phyloP scores from a whole-genome alignment of 345 rosid genomes.

The Capsella bursapastoris region DNA sequence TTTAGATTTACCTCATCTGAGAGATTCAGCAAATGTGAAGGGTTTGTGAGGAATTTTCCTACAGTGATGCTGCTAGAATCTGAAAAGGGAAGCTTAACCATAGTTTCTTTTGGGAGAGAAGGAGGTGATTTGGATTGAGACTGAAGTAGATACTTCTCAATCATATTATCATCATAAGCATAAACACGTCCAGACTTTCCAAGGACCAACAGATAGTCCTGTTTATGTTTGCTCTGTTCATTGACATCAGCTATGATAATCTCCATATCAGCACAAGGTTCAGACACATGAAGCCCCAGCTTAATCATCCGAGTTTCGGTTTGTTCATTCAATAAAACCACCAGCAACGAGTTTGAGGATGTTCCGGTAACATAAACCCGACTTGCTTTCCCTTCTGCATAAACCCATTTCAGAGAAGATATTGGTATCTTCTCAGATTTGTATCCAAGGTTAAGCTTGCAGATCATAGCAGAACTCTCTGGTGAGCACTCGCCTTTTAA shows the following conservation, averaged over 20 bases:
- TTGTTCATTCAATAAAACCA: slow-evolving; percentile 73
- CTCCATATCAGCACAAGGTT: slow-evolving; percentile 79
- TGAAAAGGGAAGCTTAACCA: slow-evolving; percentile 63
- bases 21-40: slow-evolving; percentile 48
- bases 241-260: slow-evolving; percentile 58
- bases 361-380: slow-evolving; percentile 74
- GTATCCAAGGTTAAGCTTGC: slow-evolving; percentile 86
- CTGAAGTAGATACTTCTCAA: slow-evolving; percentile 85
- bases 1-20: slow-evolving; percentile 69
- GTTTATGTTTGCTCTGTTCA: slow-evolving; percentile 70
- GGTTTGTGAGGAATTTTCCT: slow-evolving; percentile 61
- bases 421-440: slow-evolving; percentile 77
- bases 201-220: slow-evolving; percentile 59
- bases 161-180: slow-evolving; percentile 71
- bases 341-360: slow-evolving; percentile 67
- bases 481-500: slow-evolving; percentile 45
- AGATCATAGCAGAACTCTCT: slow-evolving; percentile 52
- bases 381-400: slow-evolving; percentile 74
- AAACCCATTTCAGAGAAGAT: slow-evolving; percentile 68
- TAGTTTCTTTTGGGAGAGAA: slow-evolving; percentile 75
- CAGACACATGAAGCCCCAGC: slow-evolving; percentile 74
- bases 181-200: slow-evolving; percentile 84
- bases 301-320: slow-evolving; percentile 78
- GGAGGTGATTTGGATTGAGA: slow-evolving; percentile 75
- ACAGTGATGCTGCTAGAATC: slow-evolving; percentile 66